Conservation (phyloP, 2,329 filamentous ascomycete genomes). For the Colletotrichum aenigma region DNA sequence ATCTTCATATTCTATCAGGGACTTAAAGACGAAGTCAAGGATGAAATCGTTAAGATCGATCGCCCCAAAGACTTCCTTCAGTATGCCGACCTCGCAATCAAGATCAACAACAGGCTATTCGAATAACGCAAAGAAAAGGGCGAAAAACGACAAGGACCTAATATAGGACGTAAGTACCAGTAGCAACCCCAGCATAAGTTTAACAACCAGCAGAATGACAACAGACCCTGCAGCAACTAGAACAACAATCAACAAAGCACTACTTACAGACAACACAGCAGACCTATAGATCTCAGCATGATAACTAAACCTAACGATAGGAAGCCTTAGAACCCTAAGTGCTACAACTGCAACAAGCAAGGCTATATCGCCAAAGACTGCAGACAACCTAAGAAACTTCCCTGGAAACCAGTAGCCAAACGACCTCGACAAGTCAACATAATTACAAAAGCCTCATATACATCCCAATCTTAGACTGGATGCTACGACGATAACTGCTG, state of each 20-base stretch:
- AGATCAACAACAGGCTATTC: not conserved
- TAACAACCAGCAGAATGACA: not conserved
- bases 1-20: not conserved
- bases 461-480: too few species aligned
- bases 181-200: not conserved
- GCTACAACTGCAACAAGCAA: not conserved
- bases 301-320: not conserved
- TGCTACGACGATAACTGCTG: too few species aligned
- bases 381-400: not conserved
- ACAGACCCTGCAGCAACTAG: not conserved
- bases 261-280: not conserved
- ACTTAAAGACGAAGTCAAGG: not conserved
- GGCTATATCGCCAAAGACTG: not conserved
- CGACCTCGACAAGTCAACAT: too few species aligned
- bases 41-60: not conserved
- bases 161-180: not conserved
- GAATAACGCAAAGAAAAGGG: too few species aligned
- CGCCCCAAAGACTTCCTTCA: not conserved
- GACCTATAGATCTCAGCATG: not conserved
- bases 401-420: not conserved
- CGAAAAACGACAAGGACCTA: too few species aligned
- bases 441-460: too few species aligned
- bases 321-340: not conserved
- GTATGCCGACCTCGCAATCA: not conserved
- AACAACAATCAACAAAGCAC: not conserved